Evolutionary conservation across 2,329 filamentous ascomycete species (phyloP).

Genomic region (Gnomoniopsis sp.): DNA sequence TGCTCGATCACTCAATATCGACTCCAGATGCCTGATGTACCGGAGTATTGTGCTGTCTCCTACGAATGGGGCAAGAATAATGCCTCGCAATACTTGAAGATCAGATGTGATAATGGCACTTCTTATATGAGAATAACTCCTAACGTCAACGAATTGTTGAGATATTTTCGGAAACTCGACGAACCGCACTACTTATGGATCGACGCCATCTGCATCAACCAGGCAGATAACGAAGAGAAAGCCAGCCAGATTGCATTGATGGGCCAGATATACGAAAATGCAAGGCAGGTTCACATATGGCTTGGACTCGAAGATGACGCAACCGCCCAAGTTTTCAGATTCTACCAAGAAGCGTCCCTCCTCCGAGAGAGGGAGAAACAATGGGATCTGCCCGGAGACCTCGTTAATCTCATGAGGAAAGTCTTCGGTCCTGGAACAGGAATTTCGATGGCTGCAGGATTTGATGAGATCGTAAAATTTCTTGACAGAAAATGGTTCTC

Average conservation of each 20-base stretch:
- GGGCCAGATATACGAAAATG: conserved; percentile 26
- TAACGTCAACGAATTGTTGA: not conserved
- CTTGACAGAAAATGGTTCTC: no score
- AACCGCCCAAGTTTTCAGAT: not conserved
- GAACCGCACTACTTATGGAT: conserved; percentile 21
- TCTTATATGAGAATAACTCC: not conserved
- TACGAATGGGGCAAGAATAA: no score
- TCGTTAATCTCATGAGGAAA: no score
- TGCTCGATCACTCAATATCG: no score
- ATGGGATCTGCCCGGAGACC: no score
- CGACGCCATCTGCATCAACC: conserved; percentile 27
- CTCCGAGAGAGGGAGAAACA: no score
- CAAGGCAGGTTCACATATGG: conserved; percentile 25
- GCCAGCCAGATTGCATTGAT: conserved; percentile 24
- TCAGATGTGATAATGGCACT: not conserved
- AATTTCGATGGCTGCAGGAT: no score
- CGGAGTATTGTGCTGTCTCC: no score
- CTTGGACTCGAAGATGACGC: conserved; percentile 13
- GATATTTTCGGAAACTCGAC: not conserved
- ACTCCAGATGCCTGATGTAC: no score
- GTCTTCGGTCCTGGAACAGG: no score
- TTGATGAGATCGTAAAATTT: no score
- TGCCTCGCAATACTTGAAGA: not conserved
- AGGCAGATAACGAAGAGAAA: conserved; percentile 23
- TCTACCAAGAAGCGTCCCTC: no score